A percentile compares a stretch with the other conserved stretches of the same genome.
Conservation (phyloP, 768 basidiomycete species). For the Suillus luteus region DNA sequence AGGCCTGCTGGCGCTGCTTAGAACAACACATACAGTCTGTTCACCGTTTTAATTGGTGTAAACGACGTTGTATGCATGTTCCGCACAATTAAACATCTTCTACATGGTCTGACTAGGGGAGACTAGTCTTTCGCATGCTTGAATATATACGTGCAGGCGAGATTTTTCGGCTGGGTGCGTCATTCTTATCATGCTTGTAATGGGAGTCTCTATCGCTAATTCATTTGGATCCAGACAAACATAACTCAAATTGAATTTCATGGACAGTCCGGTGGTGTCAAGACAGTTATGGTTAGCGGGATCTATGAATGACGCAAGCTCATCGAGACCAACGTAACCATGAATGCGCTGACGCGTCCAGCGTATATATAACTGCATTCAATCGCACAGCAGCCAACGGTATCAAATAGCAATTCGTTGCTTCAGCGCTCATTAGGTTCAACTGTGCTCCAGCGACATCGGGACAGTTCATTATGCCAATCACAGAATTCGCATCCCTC, state of each 20-base stretch:
- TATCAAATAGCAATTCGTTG: not conserved
- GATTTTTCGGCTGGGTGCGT: slow-evolving; percentile 19
- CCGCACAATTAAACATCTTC: too few relatives aligned
- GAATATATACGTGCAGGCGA: not conserved
- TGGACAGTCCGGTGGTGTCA: slow-evolving; percentile 20
- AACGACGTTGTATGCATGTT: slow-evolving; percentile 52
- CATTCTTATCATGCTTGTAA: not conserved
- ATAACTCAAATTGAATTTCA: slow-evolving; percentile 23
- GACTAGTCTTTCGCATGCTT: not conserved
- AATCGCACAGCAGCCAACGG: not conserved
- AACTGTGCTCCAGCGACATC: not conserved
- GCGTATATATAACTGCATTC: not conserved
- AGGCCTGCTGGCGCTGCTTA: slow-evolving; percentile 56
- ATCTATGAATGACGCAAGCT: slow-evolving; percentile 5
- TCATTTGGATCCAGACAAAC: slow-evolving; percentile 21
- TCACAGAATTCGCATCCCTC: slow-evolving; percentile 47
- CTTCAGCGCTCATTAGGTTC: not conserved
- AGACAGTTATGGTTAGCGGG: not conserved
- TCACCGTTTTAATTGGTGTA: slow-evolving; percentile 70
- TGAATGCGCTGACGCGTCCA: slow-evolving; percentile 14
- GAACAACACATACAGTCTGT: slow-evolving; percentile 57
- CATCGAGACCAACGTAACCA: not conserved
- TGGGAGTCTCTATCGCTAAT: not conserved
- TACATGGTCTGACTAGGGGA: too few relatives aligned
- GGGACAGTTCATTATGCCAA: slow-evolving; percentile 33